phyloP scores from a whole-genome alignment of 495 filamentous ascomycete genomes.

The Hypoxylon subgilvum region DNA sequence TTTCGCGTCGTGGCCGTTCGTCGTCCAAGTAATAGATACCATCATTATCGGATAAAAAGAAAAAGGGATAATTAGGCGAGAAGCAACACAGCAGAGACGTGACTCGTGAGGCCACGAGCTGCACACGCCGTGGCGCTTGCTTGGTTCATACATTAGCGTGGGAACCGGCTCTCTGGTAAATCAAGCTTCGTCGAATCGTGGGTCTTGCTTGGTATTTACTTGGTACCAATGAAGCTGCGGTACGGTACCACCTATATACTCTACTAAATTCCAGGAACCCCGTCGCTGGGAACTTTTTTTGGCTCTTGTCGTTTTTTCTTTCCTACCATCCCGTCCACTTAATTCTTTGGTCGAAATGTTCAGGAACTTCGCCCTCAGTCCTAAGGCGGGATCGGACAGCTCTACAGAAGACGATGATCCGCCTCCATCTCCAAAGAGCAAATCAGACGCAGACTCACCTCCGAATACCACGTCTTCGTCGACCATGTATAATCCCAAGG shows the following conservation, averaged over 20 bases:
- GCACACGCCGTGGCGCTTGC: constrained; percentile 27
- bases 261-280: constrained; percentile 30
- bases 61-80: neutral
- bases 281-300: constrained; percentile 13
- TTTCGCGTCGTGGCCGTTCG: neutral
- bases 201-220: constrained; percentile 9
- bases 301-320: neutral
- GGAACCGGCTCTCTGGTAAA: constrained; percentile 32
- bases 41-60: constrained; percentile 13
- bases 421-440: constrained; percentile 8
- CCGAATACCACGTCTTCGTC: neutral
- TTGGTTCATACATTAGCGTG: constrained; percentile 35
- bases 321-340: neutral
- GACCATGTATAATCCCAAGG: constrained; percentile 1
- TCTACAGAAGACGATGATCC: constrained; percentile 26
- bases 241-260: too few relatives aligned
- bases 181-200: constrained; percentile 28
- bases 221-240: too few relatives aligned
- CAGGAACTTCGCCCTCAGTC: constrained; percentile 15
- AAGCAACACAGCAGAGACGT: neutral
- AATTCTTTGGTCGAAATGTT: constrained; percentile 17
- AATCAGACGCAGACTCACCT: constrained; percentile 1
- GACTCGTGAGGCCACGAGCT: constrained; percentile 34
- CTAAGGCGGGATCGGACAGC: constrained; percentile 19
- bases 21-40: neutral